Evolutionary conservation across 2,329 filamentous ascomycete species (phyloP).

Genomic region (Fusarium longipes): DNA sequence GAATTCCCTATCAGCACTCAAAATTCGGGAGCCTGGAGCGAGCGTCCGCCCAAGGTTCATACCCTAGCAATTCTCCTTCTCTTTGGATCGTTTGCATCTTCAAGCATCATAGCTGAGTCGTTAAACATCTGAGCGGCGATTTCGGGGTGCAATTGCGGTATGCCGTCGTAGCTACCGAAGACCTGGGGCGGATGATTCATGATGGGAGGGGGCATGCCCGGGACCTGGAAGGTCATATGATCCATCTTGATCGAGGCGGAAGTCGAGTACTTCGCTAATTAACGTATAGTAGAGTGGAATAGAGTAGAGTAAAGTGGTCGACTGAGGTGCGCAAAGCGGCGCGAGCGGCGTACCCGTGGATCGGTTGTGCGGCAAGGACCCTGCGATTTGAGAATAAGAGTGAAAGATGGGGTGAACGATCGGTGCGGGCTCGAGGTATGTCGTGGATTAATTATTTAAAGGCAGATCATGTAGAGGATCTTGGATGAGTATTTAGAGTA

Average conservation of each 20-base stretch:
- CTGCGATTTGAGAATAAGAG: conserved; percentile 11
- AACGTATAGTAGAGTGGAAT: neutral
- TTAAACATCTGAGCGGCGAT: conserved; percentile 70
- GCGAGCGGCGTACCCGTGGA: conserved; percentile 18
- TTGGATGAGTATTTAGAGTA: neutral
- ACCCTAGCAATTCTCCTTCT: conserved; percentile 88
- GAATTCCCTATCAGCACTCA: conserved; percentile 29
- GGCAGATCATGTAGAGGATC: neutral
- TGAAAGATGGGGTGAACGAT: neutral
- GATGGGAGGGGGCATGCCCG: conserved; percentile 67
- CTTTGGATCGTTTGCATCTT: conserved; percentile 84
- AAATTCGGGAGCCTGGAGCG: conserved; percentile 3
- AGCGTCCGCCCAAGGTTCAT: conserved; percentile 50
- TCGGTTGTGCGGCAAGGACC: conserved; percentile 24
- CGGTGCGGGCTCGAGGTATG: neutral
- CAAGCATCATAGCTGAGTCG: conserved; percentile 66
- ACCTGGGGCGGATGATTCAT: conserved; percentile 77
- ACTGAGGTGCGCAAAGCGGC: conserved; percentile 15
- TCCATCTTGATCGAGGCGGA: conserved; percentile 49
- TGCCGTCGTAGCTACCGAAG: conserved; percentile 74
- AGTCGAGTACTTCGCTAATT: neutral
- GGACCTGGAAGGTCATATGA: conserved; percentile 69
- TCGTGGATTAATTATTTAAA: conserved; percentile 6
- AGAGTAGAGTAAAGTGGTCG: conserved; percentile 3
- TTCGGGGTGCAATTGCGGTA: conserved; percentile 67